Conservation (phyloP, 805 yeast species). For the Myxozyma melibiosi region DNA sequence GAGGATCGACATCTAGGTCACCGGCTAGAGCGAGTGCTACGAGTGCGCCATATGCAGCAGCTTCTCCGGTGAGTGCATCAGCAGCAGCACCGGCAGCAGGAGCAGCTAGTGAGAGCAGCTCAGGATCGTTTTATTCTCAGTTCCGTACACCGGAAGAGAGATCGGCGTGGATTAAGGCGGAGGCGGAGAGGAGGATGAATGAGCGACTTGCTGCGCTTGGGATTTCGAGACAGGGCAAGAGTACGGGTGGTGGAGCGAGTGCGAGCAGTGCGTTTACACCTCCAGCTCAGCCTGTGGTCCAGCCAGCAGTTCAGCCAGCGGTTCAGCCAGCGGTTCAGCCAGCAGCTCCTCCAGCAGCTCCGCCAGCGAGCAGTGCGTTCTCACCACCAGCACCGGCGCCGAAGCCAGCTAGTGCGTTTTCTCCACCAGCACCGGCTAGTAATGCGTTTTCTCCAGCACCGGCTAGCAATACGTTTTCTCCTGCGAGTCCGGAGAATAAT, state of each 20-base stretch:
- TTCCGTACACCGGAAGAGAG: conserved; percentile 62
- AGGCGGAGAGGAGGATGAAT: conserved; percentile 78
- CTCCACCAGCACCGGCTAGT: background rate
- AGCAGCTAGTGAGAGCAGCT: conserved; percentile 30
- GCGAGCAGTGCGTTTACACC: conserved; percentile 10
- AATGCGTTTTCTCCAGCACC: background rate
- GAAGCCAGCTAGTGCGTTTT: background rate
- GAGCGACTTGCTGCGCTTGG: conserved; percentile 83
- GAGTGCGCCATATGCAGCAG: background rate
- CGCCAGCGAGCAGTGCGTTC: background rate
- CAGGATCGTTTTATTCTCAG: conserved; percentile 33
- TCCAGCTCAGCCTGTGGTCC: conserved; percentile 5
- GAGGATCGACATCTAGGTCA: background rate
- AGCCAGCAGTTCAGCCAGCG: background rate
- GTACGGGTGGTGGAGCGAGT: background rate
- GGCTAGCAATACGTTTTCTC: background rate
- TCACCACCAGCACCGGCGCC: background rate
- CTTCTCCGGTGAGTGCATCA: background rate
- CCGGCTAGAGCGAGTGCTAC: background rate
- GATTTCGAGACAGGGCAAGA: conserved; percentile 42
- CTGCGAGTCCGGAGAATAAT: background rate
- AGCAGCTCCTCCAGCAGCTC: background rate
- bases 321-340: background rate
- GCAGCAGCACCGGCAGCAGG: conserved; percentile 12
- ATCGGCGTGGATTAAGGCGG: conserved; percentile 79